Evolutionary conservation across 495 filamentous ascomycete species (phyloP), one percentile per base, ranked within the genome.

Genomic region (Aspergillus panamensis): DNA sequence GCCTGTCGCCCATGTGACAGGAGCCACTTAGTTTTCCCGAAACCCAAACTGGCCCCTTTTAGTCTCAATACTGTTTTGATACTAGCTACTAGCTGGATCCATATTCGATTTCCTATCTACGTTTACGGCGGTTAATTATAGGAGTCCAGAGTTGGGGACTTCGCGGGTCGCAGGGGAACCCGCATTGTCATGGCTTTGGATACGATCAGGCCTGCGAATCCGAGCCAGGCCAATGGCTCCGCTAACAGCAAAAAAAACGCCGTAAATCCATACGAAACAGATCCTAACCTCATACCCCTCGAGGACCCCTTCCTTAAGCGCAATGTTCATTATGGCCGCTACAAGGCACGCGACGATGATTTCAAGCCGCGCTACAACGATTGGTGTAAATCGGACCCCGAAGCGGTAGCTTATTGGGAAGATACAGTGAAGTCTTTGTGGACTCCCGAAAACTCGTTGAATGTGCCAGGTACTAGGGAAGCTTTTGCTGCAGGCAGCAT

Each of bases 241-340:
- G 45, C 50, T 55, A 43, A 61, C 44, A 43, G 43, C 40, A 53
- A 63, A 20, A 49, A 54, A 12, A 47, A 58, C 20, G 58, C 45
- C 4, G 16, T 52, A 47, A 71, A 68, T 42, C 70, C 72, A 2
- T 75, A 79, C 63, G 74, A 74, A 59, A 70, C 72, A 30, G 66
- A 69, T 35, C 68, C 68, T 32, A 59, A 69, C 14, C 48, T 42
- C 19, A 69, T 77, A 16, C 68, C 70, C 8, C 62, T 54, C 21
- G 71, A 78, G 25, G 75, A 77, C 53, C 71, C 71, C 1, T 75
- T 74, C 44, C 61, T 73, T 17, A 55, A 58, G 12, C 68, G 66
- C 51, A 78, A 73, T 35, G 57, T 63, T 32, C 66, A 72, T 0
- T 78, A 78, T 61, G 75, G 74, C n/a, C 73, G 75, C n/a, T 78